A percentile compares a stretch with the other conserved stretches of the same genome.
These are phyloP conservation scores for Coemansia erecta DNA, from an alignment of 192 early-diverging fungal species.

Conservation along the genomic window DNA sequence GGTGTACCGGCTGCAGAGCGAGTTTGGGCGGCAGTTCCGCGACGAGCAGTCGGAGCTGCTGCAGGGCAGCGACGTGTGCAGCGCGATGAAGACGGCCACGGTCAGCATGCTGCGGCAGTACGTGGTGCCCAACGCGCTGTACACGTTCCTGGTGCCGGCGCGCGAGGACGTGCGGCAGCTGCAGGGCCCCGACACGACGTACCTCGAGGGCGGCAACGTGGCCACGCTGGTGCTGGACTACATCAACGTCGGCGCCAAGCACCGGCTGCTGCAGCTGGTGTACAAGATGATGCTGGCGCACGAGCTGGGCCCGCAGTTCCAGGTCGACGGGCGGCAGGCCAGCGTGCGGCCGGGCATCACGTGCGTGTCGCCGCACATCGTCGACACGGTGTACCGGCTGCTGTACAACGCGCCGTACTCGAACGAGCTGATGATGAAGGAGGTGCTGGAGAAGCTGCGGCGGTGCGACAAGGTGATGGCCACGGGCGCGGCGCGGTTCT, in stretches of 20 bases:
- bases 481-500: slow-evolving; percentile 41
- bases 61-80: slow-evolving; percentile 20
- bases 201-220: slow-evolving; percentile 63
- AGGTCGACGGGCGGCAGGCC: slow-evolving; percentile 51
- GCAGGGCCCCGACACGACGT: slow-evolving; percentile 45
- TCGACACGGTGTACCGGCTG: slow-evolving; percentile 75
- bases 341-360: slow-evolving; percentile 47
- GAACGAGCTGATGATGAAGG: slow-evolving; percentile 69
- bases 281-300: slow-evolving; percentile 74
- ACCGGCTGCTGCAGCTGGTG: slow-evolving; percentile 64
- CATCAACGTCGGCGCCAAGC: slow-evolving; percentile 65
- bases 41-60: slow-evolving; percentile 36
- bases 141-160: slow-evolving; percentile 46
- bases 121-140: slow-evolving; percentile 47
- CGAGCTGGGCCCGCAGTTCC: slow-evolving; percentile 60
- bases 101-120: slow-evolving; percentile 48
- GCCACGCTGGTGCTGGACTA: slow-evolving; percentile 68
- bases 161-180: slow-evolving; percentile 33
- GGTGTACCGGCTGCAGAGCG: slow-evolving; percentile 35
- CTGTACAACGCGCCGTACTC: slow-evolving; percentile 74
- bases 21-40: slow-evolving; percentile 43
- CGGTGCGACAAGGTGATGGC: slow-evolving; percentile 66
- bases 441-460: slow-evolving; percentile 68
- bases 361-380: slow-evolving; percentile 69
- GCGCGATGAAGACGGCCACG: slow-evolving; percentile 43